These are phyloP conservation scores for Yamadazyma taylorii DNA, from an alignment of 1,139 yeast genomes.

Conservation along the genomic window DNA sequence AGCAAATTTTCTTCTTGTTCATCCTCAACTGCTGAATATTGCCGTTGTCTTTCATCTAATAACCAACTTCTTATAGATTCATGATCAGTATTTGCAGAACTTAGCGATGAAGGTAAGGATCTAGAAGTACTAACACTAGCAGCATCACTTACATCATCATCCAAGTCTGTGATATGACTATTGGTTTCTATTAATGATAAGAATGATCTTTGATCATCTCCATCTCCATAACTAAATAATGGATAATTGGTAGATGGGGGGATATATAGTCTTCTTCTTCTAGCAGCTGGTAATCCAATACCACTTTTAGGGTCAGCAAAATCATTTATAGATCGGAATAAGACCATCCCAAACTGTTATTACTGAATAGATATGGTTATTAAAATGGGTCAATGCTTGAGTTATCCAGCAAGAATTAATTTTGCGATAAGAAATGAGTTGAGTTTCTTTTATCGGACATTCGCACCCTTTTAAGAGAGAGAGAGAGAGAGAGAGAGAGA, in stretches of 20 bases:
- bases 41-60: slow-evolving; percentile 64
- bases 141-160: slow-evolving; percentile 44
- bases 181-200: slow-evolving; percentile 43
- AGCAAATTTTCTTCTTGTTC: slow-evolving; percentile 29
- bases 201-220: slow-evolving; percentile 67
- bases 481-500: too few species aligned
- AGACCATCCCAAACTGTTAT: too few species aligned
- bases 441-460: too few species aligned
- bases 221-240: slow-evolving; percentile 59
- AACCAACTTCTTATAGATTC: slow-evolving; percentile 61
- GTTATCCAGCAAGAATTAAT: too few species aligned
- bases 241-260: slow-evolving; percentile 75
- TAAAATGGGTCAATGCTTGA: too few species aligned
- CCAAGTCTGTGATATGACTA: slow-evolving; percentile 44
- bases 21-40: slow-evolving; percentile 35
- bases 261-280: slow-evolving; percentile 52
- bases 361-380: slow-evolving; percentile 13
- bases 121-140: slow-evolving; percentile 56
- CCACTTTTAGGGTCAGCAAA: slow-evolving; percentile 44
- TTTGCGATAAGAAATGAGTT: too few species aligned
- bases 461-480: too few species aligned
- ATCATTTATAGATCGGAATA: slow-evolving; percentile 41
- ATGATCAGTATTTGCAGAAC: slow-evolving; percentile 51
- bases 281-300: slow-evolving; percentile 35
- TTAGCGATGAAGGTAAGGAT: slow-evolving; percentile 65